Evolutionary conservation across 108 stramenopile species (phyloP), one percentile per base, ranked within the genome.

Genomic region (Chaetoceros muelleri): DNA sequence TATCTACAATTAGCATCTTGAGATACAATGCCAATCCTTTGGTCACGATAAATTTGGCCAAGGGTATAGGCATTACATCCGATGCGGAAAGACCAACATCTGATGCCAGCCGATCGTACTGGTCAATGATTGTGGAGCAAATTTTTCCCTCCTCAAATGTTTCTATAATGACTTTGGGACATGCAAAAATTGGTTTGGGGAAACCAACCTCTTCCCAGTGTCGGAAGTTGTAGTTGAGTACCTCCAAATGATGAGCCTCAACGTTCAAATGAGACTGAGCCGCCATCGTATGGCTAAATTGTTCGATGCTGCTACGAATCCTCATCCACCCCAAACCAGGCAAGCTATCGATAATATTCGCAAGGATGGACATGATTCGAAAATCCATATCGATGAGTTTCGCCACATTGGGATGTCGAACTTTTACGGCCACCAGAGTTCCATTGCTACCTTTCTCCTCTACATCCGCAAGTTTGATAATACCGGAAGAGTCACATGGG

Each of bases 1-100:
- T 85, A 66, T 89, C 92, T 31, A 65, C 47, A 30, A 93, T 62
- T 19, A 93, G 69, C 92, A 93, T 93, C 61, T 93, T 93, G 53
- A 93, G 58, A 49, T 89, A 93, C 45, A 93, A 55, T 46, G 79
- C 74, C 34, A 82, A 61, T 25, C 92, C 92, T 17, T 65, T 64
- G 0, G 74, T 78, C 18, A 93, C 84, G 25, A 93, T 61, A 60
- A 83, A 87, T 24, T 69, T 61, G 16, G 65, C 69, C 48, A 72
- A 24, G 1, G 69, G 48, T 13, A 70, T 5, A 18, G 74, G 75
- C n/a, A 78, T 64, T n/a, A 74, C 8, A 8, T 74, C 65, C 46
- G 47, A 45, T 31, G 47, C 72, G 50, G 66, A 27, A 3, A 25
- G 3, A 25, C 24, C 21, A 3, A 48, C 47, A 2, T 66, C 7